Evolutionary conservation across 441 rosid genomes (phyloP).

Genomic region (Viola pubescens): DNA sequence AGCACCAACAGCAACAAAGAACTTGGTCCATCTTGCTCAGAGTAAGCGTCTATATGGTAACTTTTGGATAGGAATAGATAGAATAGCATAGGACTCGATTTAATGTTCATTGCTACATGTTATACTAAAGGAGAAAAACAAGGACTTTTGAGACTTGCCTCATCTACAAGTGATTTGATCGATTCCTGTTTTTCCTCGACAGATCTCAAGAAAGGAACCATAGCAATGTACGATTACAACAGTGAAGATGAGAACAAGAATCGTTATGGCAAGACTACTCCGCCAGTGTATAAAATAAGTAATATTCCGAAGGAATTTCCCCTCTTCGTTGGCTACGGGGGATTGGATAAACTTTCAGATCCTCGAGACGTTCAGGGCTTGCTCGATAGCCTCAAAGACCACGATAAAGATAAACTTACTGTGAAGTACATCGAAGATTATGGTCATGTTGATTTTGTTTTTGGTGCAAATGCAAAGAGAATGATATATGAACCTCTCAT

Average conservation of each 20-base stretch:
- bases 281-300: slow-evolving; percentile 39
- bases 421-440: slow-evolving; percentile 48
- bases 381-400: slow-evolving; percentile 53
- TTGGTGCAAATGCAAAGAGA: slow-evolving; percentile 68
- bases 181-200: neutral
- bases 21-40: slow-evolving; percentile 44
- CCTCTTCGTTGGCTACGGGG: slow-evolving; percentile 59
- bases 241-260: slow-evolving; percentile 26
- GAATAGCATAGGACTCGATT: neutral
- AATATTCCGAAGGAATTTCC: slow-evolving; percentile 57
- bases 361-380: slow-evolving; percentile 44
- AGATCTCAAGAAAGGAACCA: slow-evolving; percentile 35
- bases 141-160: neutral
- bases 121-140: neutral
- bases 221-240: slow-evolving; percentile 33
- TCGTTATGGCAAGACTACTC: slow-evolving; percentile 37
- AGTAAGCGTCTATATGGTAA: slow-evolving; percentile 22
- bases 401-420: slow-evolving; percentile 41
- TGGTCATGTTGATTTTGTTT: slow-evolving; percentile 69
- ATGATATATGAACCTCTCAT: slow-evolving; percentile 35
- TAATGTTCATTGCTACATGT: neutral
- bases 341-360: slow-evolving; percentile 46
- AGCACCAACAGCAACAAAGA: slow-evolving; percentile 47
- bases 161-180: neutral
- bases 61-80: too few species aligned